phyloP scores from a whole-genome alignment of 2,329 filamentous ascomycete genomes.

The Cryphonectria carpinicola region DNA sequence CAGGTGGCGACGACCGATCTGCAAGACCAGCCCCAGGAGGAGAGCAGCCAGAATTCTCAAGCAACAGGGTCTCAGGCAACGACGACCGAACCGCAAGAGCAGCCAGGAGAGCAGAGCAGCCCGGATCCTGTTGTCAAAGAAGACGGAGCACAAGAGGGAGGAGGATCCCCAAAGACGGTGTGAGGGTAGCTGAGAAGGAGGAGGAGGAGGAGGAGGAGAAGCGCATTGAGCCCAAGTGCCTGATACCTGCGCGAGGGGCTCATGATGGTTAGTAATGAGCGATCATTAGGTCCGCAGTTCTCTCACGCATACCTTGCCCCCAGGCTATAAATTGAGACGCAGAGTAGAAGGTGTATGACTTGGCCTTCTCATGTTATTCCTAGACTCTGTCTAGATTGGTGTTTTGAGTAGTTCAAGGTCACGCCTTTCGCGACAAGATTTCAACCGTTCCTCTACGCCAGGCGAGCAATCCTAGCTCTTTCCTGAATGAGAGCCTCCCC shows the following conservation, averaged over 20 bases:
- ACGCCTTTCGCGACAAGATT: background rate
- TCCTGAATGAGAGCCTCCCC: background rate
- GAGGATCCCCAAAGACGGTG: background rate
- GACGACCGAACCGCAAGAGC: background rate
- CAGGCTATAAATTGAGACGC: background rate
- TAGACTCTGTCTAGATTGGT: background rate
- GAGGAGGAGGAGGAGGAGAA: background rate
- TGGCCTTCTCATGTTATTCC: background rate
- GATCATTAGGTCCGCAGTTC: background rate
- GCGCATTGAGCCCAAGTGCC: background rate
- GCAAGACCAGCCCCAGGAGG: background rate
- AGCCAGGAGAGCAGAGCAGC: background rate
- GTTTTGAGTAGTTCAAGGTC: background rate
- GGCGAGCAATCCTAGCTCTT: background rate
- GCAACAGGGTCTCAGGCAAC: background rate
- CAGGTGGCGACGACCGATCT: too few species aligned
- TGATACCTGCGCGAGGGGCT: background rate
- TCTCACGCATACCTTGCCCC: background rate
- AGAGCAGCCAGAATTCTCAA: background rate
- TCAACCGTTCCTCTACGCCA: background rate
- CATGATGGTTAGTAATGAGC: background rate
- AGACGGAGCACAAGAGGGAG: background rate
- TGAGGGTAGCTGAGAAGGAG: background rate
- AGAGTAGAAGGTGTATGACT: background rate
- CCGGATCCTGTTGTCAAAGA: background rate